phyloP scores from a whole-genome alignment of 2,329 filamentous ascomycete genomes.

The Chaetothyriales sp. region DNA sequence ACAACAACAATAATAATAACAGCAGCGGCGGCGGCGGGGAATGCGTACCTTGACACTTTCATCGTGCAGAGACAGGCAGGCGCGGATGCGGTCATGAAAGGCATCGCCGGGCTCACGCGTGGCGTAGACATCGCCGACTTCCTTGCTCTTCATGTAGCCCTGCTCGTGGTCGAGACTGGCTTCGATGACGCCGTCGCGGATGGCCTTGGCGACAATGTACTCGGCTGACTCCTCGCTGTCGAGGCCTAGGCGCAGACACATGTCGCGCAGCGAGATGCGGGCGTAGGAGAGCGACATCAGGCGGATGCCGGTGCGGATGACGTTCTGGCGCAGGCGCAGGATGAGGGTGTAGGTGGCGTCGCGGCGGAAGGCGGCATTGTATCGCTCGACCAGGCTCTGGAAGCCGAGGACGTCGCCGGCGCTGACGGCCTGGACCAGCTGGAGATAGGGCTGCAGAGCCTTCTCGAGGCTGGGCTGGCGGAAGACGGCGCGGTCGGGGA shows the following conservation, averaged over 20 bases:
- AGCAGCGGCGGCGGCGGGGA: background rate
- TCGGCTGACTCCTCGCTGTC: slow-evolving; percentile 95
- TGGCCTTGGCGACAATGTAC: slow-evolving; percentile 98
- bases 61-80: slow-evolving; percentile 82
- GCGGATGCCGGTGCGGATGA: slow-evolving; percentile 97
- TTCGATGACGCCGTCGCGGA: slow-evolving; percentile 93
- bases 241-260: slow-evolving; percentile 85
- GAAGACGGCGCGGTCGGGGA: slow-evolving; percentile 89
- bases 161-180: slow-evolving; percentile 85
- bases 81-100: slow-evolving; percentile 91
- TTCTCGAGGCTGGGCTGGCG: slow-evolving; percentile 76
- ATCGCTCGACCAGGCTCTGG: slow-evolving; percentile 66
- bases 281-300: slow-evolving; percentile 99
- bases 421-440: slow-evolving; percentile 86
- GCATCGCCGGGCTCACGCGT: slow-evolving; percentile 91
- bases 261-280: slow-evolving; percentile 89
- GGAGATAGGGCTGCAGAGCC: slow-evolving; percentile 80
- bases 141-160: slow-evolving; percentile 98
- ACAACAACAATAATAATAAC: background rate
- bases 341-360: slow-evolving; percentile 95
- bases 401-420: slow-evolving; percentile 95
- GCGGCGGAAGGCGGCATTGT: slow-evolving; percentile 73
- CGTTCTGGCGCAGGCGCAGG: slow-evolving; percentile 87
- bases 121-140: slow-evolving; percentile 88
- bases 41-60: slow-evolving; percentile 84